These are phyloP conservation scores for Monosporascus sp. DNA, from an alignment of 2,329 filamentous ascomycete genomes.

Conservation along the genomic window DNA sequence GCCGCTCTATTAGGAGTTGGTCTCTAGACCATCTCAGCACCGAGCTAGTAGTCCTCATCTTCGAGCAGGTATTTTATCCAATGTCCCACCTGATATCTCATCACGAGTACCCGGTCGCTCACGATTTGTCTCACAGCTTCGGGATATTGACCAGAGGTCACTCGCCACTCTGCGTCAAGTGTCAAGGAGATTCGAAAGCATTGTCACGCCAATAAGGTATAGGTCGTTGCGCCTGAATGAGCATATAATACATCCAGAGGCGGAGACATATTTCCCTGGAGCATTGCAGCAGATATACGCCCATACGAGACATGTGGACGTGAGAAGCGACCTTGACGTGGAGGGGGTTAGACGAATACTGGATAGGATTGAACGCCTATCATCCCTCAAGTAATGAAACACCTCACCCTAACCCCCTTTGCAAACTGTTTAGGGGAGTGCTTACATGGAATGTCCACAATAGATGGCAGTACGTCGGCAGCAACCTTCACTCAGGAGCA, in stretches of 20 bases:
- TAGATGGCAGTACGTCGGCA: slow-evolving; percentile 36
- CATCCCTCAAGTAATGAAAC: slow-evolving; percentile 33
- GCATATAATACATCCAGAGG: slow-evolving; percentile 29
- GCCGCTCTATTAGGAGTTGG: slow-evolving; percentile 12
- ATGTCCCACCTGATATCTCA: not conserved
- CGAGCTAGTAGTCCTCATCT: slow-evolving; percentile 37
- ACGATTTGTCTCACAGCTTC: slow-evolving; percentile 27
- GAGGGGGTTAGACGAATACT: slow-evolving; percentile 31
- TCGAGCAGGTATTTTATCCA: slow-evolving; percentile 31
- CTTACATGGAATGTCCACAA: not conserved
- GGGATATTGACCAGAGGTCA: slow-evolving; percentile 30
- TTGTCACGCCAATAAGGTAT: slow-evolving; percentile 40
- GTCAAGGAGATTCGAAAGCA: slow-evolving; percentile 34
- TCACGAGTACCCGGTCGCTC: not conserved
- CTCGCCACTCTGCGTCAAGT: slow-evolving; percentile 31
- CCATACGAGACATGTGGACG: slow-evolving; percentile 36
- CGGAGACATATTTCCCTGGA: slow-evolving; percentile 27
- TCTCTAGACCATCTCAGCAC: slow-evolving; percentile 34
- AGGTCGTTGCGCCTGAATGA: slow-evolving; percentile 33
- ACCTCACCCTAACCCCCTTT: not conserved
- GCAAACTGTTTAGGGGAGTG: not conserved
- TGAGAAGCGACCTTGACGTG: slow-evolving; percentile 36
- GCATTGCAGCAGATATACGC: slow-evolving; percentile 30
- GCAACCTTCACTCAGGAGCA: slow-evolving; percentile 19
- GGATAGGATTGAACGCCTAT: slow-evolving; percentile 30